Evolutionary conservation across 2,329 filamentous ascomycete species (phyloP).

Genomic region (Nigrospora sphaerica): DNA sequence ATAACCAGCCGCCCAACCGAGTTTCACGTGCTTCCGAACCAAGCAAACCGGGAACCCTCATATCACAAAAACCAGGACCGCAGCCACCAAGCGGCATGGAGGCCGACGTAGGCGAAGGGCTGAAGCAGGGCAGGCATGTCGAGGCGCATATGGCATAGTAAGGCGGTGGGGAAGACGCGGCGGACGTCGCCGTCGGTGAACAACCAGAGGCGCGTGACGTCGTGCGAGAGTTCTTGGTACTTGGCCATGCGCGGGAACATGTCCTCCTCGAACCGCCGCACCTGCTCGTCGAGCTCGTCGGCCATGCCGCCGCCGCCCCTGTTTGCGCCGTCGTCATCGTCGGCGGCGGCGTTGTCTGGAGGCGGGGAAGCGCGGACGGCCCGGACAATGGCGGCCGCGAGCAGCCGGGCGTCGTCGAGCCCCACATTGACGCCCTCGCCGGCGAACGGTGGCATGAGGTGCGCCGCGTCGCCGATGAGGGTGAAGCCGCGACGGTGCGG

Average conservation of each 20-base stretch:
- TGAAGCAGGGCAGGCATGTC: not conserved
- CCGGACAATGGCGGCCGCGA: slow-evolving; percentile 35
- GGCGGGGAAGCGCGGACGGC: slow-evolving; percentile 7
- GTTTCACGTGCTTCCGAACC: too few relatives aligned
- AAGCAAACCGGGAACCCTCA: too few relatives aligned
- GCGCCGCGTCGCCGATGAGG: slow-evolving; percentile 52
- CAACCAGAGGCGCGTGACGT: slow-evolving; percentile 38
- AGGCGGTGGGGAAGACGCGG: not conserved
- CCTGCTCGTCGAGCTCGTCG: slow-evolving; percentile 23
- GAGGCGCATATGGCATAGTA: not conserved
- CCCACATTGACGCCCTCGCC: slow-evolving; percentile 54
- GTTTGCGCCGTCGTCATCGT: too few relatives aligned
- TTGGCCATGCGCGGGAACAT: slow-evolving; percentile 29
- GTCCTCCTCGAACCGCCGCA: slow-evolving; percentile 26
- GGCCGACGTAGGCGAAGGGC: not conserved
- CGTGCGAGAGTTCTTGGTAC: slow-evolving; percentile 33
- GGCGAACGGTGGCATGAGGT: slow-evolving; percentile 50
- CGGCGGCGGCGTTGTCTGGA: too few relatives aligned
- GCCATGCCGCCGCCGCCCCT: slow-evolving; percentile 6
- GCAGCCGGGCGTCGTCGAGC: slow-evolving; percentile 44
- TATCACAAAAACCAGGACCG: not conserved
- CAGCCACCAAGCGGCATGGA: not conserved
- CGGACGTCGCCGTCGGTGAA: slow-evolving; percentile 22
- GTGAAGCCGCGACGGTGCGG: slow-evolving; percentile 39
- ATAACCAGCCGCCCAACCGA: too few relatives aligned